Evolutionary conservation across 192 early-diverging fungal species (phyloP).

Genomic region (Coemansia sp.): DNA sequence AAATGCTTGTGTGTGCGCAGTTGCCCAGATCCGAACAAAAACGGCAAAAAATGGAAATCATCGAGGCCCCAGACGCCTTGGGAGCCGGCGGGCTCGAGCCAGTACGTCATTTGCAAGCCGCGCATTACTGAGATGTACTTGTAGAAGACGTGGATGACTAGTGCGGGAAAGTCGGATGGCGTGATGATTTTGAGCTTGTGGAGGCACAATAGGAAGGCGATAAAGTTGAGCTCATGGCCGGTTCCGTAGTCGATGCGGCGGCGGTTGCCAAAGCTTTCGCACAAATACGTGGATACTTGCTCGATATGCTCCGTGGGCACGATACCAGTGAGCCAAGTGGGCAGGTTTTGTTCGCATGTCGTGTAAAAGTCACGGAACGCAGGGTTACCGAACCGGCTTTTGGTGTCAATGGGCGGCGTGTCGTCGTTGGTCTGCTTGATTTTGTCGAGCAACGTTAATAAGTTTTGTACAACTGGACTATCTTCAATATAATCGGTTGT

Average conservation of each 20-base stretch:
- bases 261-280: conserved; percentile 85
- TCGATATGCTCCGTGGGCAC: conserved; percentile 38
- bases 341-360: conserved; percentile 48
- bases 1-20: conserved; percentile 86
- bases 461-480: conserved; percentile 51
- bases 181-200: conserved; percentile 69
- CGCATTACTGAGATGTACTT: conserved; percentile 89
- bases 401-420: conserved; percentile 72
- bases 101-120: conserved; percentile 85
- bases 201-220: conserved; percentile 82
- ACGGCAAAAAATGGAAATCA: conserved; percentile 97
- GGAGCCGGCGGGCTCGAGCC: conserved; percentile 95
- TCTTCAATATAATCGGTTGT: conserved; percentile 60
- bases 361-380: conserved; percentile 90
- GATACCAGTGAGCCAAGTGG: conserved; percentile 45
- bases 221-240: conserved; percentile 93
- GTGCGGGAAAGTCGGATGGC: conserved; percentile 67
- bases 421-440: conserved; percentile 61
- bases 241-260: conserved; percentile 97
- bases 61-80: conserved; percentile 99
- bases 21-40: conserved; percentile 88
- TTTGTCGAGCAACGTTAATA: conserved; percentile 67
- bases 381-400: conserved; percentile 92
- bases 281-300: conserved; percentile 77
- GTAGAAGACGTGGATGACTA: conserved; percentile 77